Evolutionary conservation across 176 grass and related monocot species (phyloP).

Genomic region (Tuctoria greenei): DNA sequence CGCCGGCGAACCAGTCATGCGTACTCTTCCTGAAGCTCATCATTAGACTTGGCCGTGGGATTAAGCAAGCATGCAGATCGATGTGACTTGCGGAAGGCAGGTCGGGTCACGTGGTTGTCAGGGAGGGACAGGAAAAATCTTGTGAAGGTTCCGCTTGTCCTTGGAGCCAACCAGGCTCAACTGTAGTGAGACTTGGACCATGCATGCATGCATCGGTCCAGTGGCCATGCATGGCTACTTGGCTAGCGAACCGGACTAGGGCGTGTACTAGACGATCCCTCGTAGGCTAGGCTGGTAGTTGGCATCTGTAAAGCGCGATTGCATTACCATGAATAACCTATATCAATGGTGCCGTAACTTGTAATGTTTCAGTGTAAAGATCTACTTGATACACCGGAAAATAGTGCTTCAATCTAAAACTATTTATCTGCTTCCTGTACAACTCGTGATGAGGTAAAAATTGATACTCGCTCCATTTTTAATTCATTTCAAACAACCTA

Average conservation of each 20-base stretch:
- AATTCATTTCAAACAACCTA: too few relatives aligned
- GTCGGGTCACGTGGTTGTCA: constrained; percentile 27
- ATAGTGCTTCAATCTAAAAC: background rate
- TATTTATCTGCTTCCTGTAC: background rate
- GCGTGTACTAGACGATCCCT: background rate
- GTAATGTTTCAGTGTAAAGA: background rate
- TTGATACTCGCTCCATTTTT: too few relatives aligned
- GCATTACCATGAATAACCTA: background rate
- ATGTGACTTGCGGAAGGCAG: constrained; percentile 14
- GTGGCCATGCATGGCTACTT: background rate
- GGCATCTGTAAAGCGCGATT: background rate
- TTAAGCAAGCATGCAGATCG: background rate
- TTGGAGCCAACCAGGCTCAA: constrained; percentile 30
- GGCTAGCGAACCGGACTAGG: background rate
- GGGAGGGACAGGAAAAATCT: constrained; percentile 11
- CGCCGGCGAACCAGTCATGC: constrained; percentile 17
- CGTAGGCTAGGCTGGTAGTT: constrained; percentile 24
- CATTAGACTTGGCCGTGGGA: background rate
- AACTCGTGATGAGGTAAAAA: background rate
- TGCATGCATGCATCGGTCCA: constrained; percentile 9
- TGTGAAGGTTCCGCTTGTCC: constrained; percentile 46
- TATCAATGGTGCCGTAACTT: background rate
- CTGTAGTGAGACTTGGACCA: constrained; percentile 38
- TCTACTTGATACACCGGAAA: background rate
- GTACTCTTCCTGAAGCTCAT: background rate